Evolutionary conservation across 2,329 filamentous ascomycete species (phyloP), one percentile per base, ranked within the genome.

Genomic region (Cercospora beticola): DNA sequence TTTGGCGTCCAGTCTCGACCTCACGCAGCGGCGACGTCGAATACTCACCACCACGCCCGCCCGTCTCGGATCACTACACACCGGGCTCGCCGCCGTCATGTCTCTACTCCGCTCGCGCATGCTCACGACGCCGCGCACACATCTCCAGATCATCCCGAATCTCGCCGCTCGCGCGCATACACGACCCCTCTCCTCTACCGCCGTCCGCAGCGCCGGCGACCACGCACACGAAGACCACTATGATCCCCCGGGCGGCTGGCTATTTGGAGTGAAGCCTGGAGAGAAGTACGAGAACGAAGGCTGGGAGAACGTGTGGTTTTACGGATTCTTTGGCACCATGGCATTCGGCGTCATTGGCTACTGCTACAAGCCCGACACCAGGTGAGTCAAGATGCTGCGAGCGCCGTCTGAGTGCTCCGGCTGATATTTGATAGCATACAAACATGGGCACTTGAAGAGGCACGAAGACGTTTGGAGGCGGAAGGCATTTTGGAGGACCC

Each of bases 391-490:
- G 36, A 21, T 64, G 9, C 62, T 7, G 10, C 18, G 30, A 9
- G 43, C 16, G 43, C 31, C 57, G 58, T 16, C 21, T 26, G 43
- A 33, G 21, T 5, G 23, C 21, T 69, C 74, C 31, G 70, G 23
- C 36, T 57, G n/a, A 60, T 28, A 16, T 21, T 58, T 52, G 63
- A 40, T 76, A 99, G 95, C 81, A 97, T 99, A 88, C 95, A 98
- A 86, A 98, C 94, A 65, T 99, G 95, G 95, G 95, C 95, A 71
- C 89, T 99, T 54, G 95, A 99, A 83, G 95, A 99, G 85, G 95
- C 95, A 64, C 88, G 95, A 79, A 88, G 95, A 84, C 88, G 95
- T 84, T 89, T 99, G 87, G 95, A 99, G 85, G 91, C 89, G 69
- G 95, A 99, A 85, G 95, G 95, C 69, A 94, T 98, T 79, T 83